Conservation (phyloP, 2,329 filamentous ascomycete species). For the Aureobasidium lini region DNA sequence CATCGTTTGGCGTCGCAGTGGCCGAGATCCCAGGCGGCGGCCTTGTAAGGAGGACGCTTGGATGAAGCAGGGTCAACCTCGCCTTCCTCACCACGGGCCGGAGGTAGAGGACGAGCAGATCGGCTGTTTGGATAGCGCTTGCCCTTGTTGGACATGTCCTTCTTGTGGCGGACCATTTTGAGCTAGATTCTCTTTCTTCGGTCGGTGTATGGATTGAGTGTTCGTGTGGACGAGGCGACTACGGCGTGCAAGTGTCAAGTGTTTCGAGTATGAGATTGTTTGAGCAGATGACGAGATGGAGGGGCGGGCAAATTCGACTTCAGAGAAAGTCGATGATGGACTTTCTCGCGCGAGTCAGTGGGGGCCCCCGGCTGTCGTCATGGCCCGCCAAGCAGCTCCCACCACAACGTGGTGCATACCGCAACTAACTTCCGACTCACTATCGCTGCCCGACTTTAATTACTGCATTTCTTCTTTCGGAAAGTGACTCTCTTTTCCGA, state of each 20-base stretch:
- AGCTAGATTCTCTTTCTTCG: neutral
- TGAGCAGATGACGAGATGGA: neutral
- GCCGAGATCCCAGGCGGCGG: constrained; percentile 94
- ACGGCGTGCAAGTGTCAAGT: neutral
- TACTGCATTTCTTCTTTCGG: too few relatives aligned
- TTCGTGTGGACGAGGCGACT: neutral
- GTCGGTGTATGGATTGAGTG: neutral
- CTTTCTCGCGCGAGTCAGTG: neutral
- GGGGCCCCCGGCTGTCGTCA: neutral
- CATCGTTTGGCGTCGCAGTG: constrained; percentile 97
- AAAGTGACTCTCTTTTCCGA: neutral
- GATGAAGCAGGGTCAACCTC: constrained; percentile 24
- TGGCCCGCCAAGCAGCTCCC: neutral
- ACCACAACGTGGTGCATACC: constrained; percentile 7
- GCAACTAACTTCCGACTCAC: neutral
- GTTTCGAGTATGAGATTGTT: neutral
- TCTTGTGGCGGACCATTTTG: constrained; percentile 92
- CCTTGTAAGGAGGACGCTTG: constrained; percentile 62
- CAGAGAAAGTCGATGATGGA: neutral
- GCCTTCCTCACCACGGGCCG: constrained; percentile 18
- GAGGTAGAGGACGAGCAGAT: constrained; percentile 15
- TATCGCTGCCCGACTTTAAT: neutral
- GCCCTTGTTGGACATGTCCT: constrained; percentile 68
- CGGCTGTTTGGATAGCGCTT: constrained; percentile 50
- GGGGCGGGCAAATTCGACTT: neutral